These are phyloP conservation scores for Cinchona pubescens DNA, from an alignment of 257 asterid species.

Conservation along the genomic window DNA sequence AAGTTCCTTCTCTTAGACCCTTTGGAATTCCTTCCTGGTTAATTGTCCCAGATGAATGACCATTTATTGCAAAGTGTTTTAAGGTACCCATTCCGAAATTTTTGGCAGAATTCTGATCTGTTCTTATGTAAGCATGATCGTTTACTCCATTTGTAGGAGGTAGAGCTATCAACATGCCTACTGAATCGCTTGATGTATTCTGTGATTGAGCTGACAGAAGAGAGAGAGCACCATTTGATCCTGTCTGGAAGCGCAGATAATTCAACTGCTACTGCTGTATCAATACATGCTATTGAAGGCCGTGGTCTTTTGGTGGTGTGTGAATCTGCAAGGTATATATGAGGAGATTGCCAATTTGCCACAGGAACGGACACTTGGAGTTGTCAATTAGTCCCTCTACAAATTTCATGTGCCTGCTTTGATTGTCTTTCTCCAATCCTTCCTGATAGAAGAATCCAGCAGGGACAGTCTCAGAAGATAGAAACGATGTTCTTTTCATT, in stretches of 20 bases:
- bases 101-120: conserved; percentile 16
- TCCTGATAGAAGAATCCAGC: conserved; percentile 35
- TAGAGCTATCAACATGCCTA: conserved; percentile 18
- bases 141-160: conserved; percentile 18
- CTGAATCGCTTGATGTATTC: conserved; percentile 25
- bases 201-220: conserved; percentile 70
- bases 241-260: conserved; percentile 27
- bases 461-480: conserved; percentile 36
- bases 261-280: conserved; percentile 25
- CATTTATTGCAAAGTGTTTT: not conserved
- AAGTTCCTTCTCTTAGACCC: conserved; percentile 15
- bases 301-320: conserved; percentile 19
- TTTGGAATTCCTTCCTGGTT: conserved; percentile 5
- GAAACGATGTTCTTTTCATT: conserved; percentile 32
- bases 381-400: conserved; percentile 25
- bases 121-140: conserved; percentile 8
- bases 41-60: conserved; percentile 9
- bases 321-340: conserved; percentile 18
- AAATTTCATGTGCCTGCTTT: conserved; percentile 14
- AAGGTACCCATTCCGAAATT: not conserved
- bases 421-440: conserved; percentile 23
- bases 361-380: conserved; percentile 18
- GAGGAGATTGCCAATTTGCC: conserved; percentile 17
- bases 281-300: conserved; percentile 23
- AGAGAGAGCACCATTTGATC: conserved; percentile 65